Conservation (phyloP, 1,139 yeast genomes). For the Zygoascus sp. region DNA sequence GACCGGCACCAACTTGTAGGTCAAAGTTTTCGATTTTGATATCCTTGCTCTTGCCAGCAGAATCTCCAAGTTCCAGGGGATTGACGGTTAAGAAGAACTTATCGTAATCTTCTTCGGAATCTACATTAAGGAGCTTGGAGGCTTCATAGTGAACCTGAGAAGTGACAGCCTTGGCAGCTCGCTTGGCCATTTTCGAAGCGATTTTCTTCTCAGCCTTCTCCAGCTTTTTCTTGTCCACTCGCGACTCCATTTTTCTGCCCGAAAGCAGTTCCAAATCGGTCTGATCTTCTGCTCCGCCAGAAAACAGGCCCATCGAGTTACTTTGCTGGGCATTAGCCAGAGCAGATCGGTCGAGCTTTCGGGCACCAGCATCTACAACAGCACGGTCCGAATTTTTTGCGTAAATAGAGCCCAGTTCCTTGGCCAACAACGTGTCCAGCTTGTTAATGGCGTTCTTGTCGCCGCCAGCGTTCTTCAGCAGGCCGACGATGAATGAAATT, state of each 20-base stretch:
- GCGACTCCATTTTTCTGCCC: slow-evolving; percentile 85
- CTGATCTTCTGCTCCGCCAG: slow-evolving; percentile 52
- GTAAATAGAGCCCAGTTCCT: slow-evolving; percentile 52
- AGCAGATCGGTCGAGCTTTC: slow-evolving; percentile 48
- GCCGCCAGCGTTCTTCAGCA: slow-evolving; percentile 82
- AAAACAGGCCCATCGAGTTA: slow-evolving; percentile 23
- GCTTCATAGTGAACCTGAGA: slow-evolving; percentile 70
- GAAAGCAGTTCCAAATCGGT: slow-evolving; percentile 79
- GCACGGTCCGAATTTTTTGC: slow-evolving; percentile 45
- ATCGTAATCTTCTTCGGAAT: slow-evolving; percentile 72
- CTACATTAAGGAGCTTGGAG: slow-evolving; percentile 70
- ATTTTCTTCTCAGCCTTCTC: slow-evolving; percentile 97
- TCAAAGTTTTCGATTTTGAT: slow-evolving; percentile 91
- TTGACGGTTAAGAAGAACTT: slow-evolving; percentile 91
- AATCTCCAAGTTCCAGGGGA: slow-evolving; percentile 76
- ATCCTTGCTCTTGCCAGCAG: slow-evolving; percentile 93
- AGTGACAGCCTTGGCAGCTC: slow-evolving; percentile 76
- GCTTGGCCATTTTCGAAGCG: slow-evolving; percentile 93
- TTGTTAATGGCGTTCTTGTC: slow-evolving; percentile 46
- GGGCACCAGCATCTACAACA: slow-evolving; percentile 72
- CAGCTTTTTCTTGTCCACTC: slow-evolving; percentile 92
- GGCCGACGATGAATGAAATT: slow-evolving; percentile 55
- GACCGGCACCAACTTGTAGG: slow-evolving; percentile 91
- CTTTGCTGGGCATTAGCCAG: slow-evolving; percentile 35
- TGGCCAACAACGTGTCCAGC: slow-evolving; percentile 44